These are phyloP conservation scores for Paecilomyces niveus DNA, from an alignment of 2,329 filamentous ascomycete genomes.

Conservation along the genomic window DNA sequence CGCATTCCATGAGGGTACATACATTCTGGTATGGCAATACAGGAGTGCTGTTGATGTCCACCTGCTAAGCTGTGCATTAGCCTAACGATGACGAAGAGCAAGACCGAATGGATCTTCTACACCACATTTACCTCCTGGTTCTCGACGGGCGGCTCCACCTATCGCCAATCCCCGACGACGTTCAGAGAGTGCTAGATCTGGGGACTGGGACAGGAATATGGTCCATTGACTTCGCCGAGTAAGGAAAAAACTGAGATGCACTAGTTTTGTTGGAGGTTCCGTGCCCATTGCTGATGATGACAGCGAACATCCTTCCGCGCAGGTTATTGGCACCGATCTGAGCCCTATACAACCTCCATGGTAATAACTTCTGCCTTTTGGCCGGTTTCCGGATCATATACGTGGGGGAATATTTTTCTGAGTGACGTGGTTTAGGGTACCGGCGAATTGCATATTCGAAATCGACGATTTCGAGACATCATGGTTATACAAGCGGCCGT, in stretches of 20 bases:
- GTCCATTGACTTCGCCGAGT: slow-evolving; percentile 50
- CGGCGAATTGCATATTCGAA: slow-evolving; percentile 9
- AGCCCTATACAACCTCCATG: slow-evolving; percentile 35
- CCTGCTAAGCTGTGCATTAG: neutral
- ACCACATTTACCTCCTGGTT: slow-evolving; percentile 10
- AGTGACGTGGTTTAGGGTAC: slow-evolving; percentile 15
- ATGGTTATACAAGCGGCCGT: slow-evolving; percentile 6
- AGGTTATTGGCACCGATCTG: slow-evolving; percentile 37
- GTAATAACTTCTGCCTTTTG: neutral
- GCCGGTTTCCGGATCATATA: no score
- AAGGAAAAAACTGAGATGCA: neutral
- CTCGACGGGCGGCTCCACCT: slow-evolving; percentile 7
- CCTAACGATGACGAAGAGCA: slow-evolving; percentile 10
- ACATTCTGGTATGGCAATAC: neutral
- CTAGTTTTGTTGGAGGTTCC: slow-evolving; percentile 15
- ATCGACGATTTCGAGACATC: slow-evolving; percentile 8
- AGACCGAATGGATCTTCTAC: slow-evolving; percentile 8
- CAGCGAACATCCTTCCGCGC: slow-evolving; percentile 22
- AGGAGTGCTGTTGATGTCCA: neutral
- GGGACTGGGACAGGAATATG: slow-evolving; percentile 17
- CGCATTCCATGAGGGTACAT: neutral
- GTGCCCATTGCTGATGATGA: slow-evolving; percentile 6
- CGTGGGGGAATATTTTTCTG: neutral
- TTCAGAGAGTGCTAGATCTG: slow-evolving; percentile 12
- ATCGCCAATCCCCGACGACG: slow-evolving; percentile 1